Base-by-base conservation (phyloP, 257 asterid genomes). In the Solanum sejunctum region DNA sequence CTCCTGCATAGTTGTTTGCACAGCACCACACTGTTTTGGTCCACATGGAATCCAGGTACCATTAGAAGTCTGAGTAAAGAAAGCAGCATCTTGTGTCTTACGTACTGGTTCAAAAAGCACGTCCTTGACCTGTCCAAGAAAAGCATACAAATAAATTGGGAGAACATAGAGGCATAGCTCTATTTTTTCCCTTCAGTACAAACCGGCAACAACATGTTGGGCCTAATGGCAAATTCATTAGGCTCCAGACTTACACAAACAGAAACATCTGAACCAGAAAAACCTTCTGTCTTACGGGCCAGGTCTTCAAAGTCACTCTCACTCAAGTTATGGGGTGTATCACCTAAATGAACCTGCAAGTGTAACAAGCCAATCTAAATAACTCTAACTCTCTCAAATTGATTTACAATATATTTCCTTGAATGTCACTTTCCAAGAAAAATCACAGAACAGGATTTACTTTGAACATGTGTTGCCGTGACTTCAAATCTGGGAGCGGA, bases 381-480 rank as follows among this genome's bases (percentile, higher is more conserved):
- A 75, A 75, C 56, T 39, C 81, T 47, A 75, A 21, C 21, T 47
- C 81, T 47, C n/a, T 7, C 9, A 75, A 75, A 10, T 45, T 0
- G 2, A 75, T 32, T 21, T 3, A 21, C 81, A 75, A 32, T 49
- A 75, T 47, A 49, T 49, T 47, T 23, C 15, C 43, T 8, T 45
- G 57, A 72, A 72, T 36, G 45, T 43, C 39, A 72, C 56, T 72
- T 70, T 3, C 21, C 56, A 45, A 45, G 72, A 39, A 83, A 47
- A 36, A 61, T 26, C 10, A 86, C 32, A 52, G 32, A 54, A 52
- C 77, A 67, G 32, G 86, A 80, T 85, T 63, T 91, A 96, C 99
- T 86, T 96, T 96, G 91, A 96, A 96, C 98, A 96, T 95, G 91
- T 96, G 99, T 64, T 95, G 98, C 3, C 99, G 89, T 84, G 99